Evolutionary conservation across 805 yeast species (phyloP).

Genomic region (Lachancea kluyveri): DNA sequence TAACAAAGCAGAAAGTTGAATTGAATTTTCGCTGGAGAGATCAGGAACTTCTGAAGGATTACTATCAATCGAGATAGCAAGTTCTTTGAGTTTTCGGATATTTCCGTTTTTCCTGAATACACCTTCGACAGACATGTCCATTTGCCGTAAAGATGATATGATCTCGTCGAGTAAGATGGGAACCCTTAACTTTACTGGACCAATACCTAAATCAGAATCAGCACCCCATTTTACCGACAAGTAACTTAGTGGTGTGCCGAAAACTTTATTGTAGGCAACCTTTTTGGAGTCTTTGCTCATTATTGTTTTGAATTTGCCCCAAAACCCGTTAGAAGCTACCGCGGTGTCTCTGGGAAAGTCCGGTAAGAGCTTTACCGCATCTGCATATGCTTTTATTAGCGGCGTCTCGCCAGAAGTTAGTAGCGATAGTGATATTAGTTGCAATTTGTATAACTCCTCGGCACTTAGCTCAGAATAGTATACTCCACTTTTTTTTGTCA

Average conservation of each 20-base stretch:
- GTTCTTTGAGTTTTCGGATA: conserved; percentile 68
- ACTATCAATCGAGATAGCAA: conserved; percentile 67
- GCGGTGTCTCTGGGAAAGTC: conserved; percentile 61
- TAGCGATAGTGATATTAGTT: conserved; percentile 41
- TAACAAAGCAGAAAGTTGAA: conserved; percentile 87
- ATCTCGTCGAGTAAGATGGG: conserved; percentile 87
- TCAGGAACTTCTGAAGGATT: conserved; percentile 68
- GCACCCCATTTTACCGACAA: conserved; percentile 68
- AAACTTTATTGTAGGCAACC: conserved; percentile 41
- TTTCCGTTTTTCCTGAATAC: conserved; percentile 95
- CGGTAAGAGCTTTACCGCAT: conserved; percentile 34
- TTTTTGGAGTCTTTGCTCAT: conserved; percentile 25
- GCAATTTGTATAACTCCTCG: conserved; percentile 47
- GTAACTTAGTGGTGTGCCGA: conserved; percentile 69
- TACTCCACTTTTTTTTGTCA: conserved; percentile 29
- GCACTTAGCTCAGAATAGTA: conserved; percentile 51
- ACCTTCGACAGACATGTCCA: conserved; percentile 95
- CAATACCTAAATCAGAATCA: conserved; percentile 79
- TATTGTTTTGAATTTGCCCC: conserved; percentile 26
- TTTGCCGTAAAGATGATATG: conserved; percentile 73
- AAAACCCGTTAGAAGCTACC: conserved; percentile 16
- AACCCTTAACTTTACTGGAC: conserved; percentile 69
- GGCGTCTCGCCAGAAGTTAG: conserved; percentile 22
- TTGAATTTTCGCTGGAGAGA: conserved; percentile 69
- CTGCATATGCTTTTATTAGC: conserved; percentile 9